Evolutionary conservation across 306 rosid species (phyloP), one percentile per base, ranked within the genome.

Genomic region (Albizia julibrissin): DNA sequence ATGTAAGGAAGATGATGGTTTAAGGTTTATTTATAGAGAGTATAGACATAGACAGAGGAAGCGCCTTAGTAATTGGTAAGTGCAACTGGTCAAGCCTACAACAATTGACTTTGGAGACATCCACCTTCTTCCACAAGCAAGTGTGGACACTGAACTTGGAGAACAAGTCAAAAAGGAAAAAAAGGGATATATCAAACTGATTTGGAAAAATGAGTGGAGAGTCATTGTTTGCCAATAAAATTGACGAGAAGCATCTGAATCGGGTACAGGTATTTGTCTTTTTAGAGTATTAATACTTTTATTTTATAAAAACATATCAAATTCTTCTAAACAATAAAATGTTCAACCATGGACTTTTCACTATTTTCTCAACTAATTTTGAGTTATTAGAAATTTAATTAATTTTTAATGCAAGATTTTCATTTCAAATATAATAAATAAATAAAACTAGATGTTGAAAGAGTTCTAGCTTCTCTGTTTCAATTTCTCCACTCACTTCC

Each of bases 21-120:
- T 37, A 6, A 6, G 14, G 14, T 43, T 50, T 42, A 78, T 78
- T 84, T 81, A 78, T 84, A n/a, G n/a, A n/a, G n/a, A n/a, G n/a
- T n/a, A n/a, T n/a, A 87, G 68, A 0, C 56, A 1, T 50, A 16
- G 18, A 19, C 7, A 16, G 56, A 72, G 77, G 84, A 84, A 68
- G 72, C 72, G 3, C 58, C 67, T 44, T 24, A 14, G 81, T 77
- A 71, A 56, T 34, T 33, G 26, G 79, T 68, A 65, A 47, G 18
- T 65, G 74, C 64, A 37, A 65, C 29, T 26, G 9, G 73, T 72
- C 58, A 79, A 79, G 58, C 46, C 61, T 3, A 18, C 59, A 9
- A 34, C 18, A 15, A 33, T 66, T 80, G 69, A 64, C 69, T 29
- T 7, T 4, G 40, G 69, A 27, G 27, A n/a, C 8, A 64, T 14